Evolutionary conservation across 345 rosid species (phyloP).

Genomic region (Firmiana major): DNA sequence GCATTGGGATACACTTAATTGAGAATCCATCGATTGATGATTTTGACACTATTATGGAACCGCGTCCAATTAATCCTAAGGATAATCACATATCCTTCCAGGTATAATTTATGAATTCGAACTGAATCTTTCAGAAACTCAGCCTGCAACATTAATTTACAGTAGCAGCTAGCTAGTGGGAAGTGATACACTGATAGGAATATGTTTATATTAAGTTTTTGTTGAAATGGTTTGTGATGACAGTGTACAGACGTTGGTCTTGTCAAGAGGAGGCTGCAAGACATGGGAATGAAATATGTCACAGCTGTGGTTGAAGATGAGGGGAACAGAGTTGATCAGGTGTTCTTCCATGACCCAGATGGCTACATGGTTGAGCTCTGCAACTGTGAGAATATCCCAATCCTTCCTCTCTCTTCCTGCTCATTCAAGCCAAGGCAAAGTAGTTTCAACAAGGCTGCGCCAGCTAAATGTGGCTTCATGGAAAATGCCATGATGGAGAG

Average conservation of each 20-base stretch:
- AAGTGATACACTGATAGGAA: background rate
- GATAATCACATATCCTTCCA: conserved; percentile 62
- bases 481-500: conserved; percentile 52
- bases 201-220: background rate
- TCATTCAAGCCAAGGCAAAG: conserved; percentile 27
- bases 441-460: conserved; percentile 32
- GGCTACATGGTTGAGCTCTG: conserved; percentile 63
- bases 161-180: background rate
- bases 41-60: conserved; percentile 33
- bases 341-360: conserved; percentile 64
- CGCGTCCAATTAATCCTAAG: conserved; percentile 49
- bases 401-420: conserved; percentile 41
- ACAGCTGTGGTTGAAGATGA: conserved; percentile 50
- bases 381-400: conserved; percentile 53
- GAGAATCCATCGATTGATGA: conserved; percentile 43
- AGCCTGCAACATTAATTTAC: background rate
- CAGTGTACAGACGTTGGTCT: conserved; percentile 49
- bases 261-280: conserved; percentile 46
- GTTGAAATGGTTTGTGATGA: background rate
- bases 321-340: conserved; percentile 46
- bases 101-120: too few relatives aligned
- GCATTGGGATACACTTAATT: conserved; percentile 54
- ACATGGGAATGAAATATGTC: conserved; percentile 43
- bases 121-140: background rate
- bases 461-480: conserved; percentile 41